These are phyloP conservation scores for Verticillium longisporum DNA, from an alignment of 2,329 filamentous ascomycete genomes.

Conservation along the genomic window DNA sequence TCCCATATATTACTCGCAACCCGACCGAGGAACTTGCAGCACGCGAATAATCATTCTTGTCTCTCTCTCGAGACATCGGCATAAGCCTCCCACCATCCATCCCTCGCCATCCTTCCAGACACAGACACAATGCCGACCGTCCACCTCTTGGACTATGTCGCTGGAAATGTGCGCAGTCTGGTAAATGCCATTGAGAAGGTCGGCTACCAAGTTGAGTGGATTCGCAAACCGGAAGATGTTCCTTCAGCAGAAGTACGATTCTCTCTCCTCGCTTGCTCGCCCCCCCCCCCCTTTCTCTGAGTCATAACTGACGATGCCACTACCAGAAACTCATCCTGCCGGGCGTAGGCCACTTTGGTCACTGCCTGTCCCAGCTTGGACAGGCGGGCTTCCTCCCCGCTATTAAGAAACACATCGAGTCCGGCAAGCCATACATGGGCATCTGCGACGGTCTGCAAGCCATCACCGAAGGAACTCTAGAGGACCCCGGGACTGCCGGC, in stretches of 20 bases:
- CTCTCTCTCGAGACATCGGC: background rate
- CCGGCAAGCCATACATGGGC: constrained; percentile 96
- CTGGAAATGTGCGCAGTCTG: constrained; percentile 90
- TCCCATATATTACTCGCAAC: background rate
- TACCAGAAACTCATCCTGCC: constrained; percentile 84
- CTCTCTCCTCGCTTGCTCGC: background rate
- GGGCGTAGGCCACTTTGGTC: constrained; percentile 94
- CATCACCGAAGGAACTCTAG: constrained; percentile 78
- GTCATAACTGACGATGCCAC: constrained; percentile 4
- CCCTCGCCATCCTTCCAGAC: background rate
- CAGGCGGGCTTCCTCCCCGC: constrained; percentile 78
- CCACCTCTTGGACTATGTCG: constrained; percentile 80
- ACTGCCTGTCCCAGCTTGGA: constrained; percentile 82
- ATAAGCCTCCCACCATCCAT: background rate
- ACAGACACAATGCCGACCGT: constrained; percentile 59
- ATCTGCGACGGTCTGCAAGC: constrained; percentile 95
- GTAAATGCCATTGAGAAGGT: constrained; percentile 97
- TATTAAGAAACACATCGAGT: constrained; percentile 72
- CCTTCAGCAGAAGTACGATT: constrained; percentile 69
- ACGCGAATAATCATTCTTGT: background rate
- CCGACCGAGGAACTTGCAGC: background rate
- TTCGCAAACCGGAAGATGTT: constrained; percentile 78
- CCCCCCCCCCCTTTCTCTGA: background rate
- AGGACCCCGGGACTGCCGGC: constrained; percentile 65
- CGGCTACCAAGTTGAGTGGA: constrained; percentile 89